phyloP scores from a whole-genome alignment of 2,329 filamentous ascomycete species.

The Arthrobotrys musiformis region DNA sequence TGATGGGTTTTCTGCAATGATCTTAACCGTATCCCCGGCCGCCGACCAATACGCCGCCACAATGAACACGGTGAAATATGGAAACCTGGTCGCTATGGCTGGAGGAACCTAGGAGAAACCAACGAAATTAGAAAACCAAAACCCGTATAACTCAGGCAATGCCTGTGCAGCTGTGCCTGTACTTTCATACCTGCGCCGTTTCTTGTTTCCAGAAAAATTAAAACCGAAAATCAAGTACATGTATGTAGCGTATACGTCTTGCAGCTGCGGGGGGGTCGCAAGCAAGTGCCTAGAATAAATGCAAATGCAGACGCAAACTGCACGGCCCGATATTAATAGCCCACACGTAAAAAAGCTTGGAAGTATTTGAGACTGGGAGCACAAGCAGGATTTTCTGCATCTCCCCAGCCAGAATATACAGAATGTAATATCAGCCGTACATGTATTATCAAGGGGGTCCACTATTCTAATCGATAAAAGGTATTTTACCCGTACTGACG shows the following conservation, averaged over 20 bases:
- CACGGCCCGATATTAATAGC: conserved; percentile 23
- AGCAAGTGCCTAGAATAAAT: not conserved
- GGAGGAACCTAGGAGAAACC: conserved; percentile 52
- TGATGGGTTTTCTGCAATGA: conserved; percentile 61
- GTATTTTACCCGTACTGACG: not conserved
- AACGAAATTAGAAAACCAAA: not conserved
- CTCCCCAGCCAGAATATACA: not conserved
- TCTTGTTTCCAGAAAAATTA: too few relatives aligned
- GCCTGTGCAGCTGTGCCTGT: too few relatives aligned
- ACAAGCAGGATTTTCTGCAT: conserved; percentile 7
- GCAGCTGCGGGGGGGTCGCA: too few relatives aligned
- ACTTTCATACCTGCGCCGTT: not conserved
- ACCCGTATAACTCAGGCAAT: not conserved
- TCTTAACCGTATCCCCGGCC: conserved; percentile 63
- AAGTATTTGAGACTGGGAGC: not conserved
- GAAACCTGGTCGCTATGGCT: conserved; percentile 62
- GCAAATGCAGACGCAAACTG: not conserved
- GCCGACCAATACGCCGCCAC: conserved; percentile 63
- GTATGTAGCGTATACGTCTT: too few relatives aligned
- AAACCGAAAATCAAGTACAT: too few relatives aligned
- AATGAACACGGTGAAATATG: conserved; percentile 65
- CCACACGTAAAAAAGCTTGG: not conserved
- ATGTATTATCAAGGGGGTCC: conserved; percentile 1
- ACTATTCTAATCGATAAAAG: conserved; percentile 15
- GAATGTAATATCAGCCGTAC: not conserved